phyloP scores from a whole-genome alignment of 495 filamentous ascomycete species.

The Glutinoglossum americanum region DNA sequence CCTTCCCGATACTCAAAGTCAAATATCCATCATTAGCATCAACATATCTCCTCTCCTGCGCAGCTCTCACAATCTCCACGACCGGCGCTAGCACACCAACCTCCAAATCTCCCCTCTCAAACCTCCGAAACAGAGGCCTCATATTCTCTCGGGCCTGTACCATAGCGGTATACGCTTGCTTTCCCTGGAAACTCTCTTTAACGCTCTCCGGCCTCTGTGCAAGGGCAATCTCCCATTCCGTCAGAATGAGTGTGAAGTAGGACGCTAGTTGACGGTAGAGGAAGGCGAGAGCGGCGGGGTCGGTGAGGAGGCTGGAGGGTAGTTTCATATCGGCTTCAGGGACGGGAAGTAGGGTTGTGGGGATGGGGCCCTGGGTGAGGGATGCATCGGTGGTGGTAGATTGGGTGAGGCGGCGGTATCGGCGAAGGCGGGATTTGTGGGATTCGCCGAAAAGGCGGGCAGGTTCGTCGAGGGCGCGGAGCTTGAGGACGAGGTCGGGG shows the following conservation, averaged over 20 bases:
- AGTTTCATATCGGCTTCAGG: slow-evolving; percentile 78
- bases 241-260: slow-evolving; percentile 83
- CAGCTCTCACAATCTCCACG: slow-evolving; percentile 81
- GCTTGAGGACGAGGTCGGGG: slow-evolving; percentile 38
- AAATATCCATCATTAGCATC: slow-evolving; percentile 93
- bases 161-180: slow-evolving; percentile 59
- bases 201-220: slow-evolving; percentile 38
- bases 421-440: slow-evolving; percentile 40
- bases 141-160: slow-evolving; percentile 64
- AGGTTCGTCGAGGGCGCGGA: slow-evolving; percentile 56
- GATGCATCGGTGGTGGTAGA: slow-evolving; percentile 27
- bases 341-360: slow-evolving; percentile 52
- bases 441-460: slow-evolving; percentile 62
- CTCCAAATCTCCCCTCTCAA: slow-evolving; percentile 61
- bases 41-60: slow-evolving; percentile 77
- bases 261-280: slow-evolving; percentile 73
- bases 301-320: slow-evolving; percentile 31
- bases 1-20: slow-evolving; percentile 86
- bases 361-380: slow-evolving; percentile 30
- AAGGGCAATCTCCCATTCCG: slow-evolving; percentile 68
- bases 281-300: slow-evolving; percentile 28
- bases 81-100: slow-evolving; percentile 61
- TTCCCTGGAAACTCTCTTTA: slow-evolving; percentile 53
- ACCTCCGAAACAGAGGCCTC: slow-evolving; percentile 71
- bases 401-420: slow-evolving; percentile 41